Conservation (phyloP, 1,284 basidiomycete genomes). For the Ganoderma lucidum region DNA sequence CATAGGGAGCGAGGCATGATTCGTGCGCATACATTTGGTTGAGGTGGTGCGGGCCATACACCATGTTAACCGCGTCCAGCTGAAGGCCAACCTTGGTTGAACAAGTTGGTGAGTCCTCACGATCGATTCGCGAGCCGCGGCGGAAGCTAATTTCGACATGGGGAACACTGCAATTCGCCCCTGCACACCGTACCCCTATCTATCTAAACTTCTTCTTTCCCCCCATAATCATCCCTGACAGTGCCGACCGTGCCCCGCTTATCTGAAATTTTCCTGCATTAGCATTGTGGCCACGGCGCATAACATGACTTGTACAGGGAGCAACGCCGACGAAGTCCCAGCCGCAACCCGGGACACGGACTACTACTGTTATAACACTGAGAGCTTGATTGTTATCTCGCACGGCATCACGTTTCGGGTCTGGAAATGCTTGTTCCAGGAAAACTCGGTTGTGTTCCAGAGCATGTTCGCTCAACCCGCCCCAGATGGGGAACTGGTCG, state of each 20-base stretch:
- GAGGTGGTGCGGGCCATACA: too few species aligned
- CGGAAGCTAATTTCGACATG: too few species aligned
- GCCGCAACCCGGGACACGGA: constrained; percentile 16
- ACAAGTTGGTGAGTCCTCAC: too few species aligned
- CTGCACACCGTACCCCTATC: too few species aligned
- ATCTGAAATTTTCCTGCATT: background rate
- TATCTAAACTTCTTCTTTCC: background rate
- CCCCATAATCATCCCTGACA: background rate
- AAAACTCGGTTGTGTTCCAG: constrained; percentile 32
- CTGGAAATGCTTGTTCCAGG: constrained; percentile 27
- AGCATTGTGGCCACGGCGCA: too few species aligned
- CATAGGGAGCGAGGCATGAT: too few species aligned
- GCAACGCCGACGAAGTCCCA: background rate
- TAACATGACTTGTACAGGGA: too few species aligned
- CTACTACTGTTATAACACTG: constrained; percentile 34
- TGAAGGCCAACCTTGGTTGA: too few species aligned
- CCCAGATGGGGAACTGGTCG: constrained; percentile 5
- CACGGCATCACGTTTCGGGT: constrained; percentile 27
- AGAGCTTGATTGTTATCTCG: constrained; percentile 32
- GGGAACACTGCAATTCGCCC: too few species aligned
- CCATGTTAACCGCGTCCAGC: too few species aligned
- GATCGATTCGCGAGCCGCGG: too few species aligned
- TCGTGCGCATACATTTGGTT: too few species aligned
- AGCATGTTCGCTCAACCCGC: constrained; percentile 31
- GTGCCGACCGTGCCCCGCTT: background rate